Base-by-base conservation (phyloP, 768 basidiomycete species). In the Favolaschia claudopus region DNA sequence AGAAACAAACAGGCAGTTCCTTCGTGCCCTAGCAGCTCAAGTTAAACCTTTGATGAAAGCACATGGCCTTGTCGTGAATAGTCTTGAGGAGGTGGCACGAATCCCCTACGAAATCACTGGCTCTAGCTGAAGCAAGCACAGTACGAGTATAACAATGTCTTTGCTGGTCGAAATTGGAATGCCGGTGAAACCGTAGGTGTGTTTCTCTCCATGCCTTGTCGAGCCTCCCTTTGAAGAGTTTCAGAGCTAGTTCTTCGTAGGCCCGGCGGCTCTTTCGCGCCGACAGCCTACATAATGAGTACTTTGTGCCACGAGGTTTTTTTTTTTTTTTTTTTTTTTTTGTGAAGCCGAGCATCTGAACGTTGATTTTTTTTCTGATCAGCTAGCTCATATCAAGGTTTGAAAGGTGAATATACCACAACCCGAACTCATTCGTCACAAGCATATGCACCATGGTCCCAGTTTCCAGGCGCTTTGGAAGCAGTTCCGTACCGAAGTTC, bases 351-450 rank as follows among this genome's bases (percentile, higher is more conserved):
- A 13, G 34, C 6, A 36, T 20, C 5, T 7, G 7, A 7, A 47
- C 25, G 17, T 9, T 34, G 17, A 34, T 58, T 14, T 27, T 49
- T 28, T 55, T 69, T 50, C 70, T 54, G 43, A 47, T 17, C 22
- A 94, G 92, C 77, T 94, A 31, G 92, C 92, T 4, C 92, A 94
- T 68, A 92, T 91, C 64, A 89, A 91, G 82, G 92, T 89, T 42
- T 37, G 27, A 19, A 32, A 39, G 17, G 52, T 37, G 42, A n/a
- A n/a, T n/a, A n/a, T n/a, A n/a, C 13, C 17, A 44, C 6, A 50
- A 17, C 36, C 19, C 6, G 44, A 51, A 12, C 22, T 7, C 15
- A 4, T 39, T 27, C 37, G 61, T 19, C 31, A 46, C 24, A 33
- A 93, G 91, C 87, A 94, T 71, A 89, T 89, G 90, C 80, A 94